These are phyloP conservation scores for Diospyros kaki DNA, from an alignment of 148 eudicot genomes.

Conservation along the genomic window DNA sequence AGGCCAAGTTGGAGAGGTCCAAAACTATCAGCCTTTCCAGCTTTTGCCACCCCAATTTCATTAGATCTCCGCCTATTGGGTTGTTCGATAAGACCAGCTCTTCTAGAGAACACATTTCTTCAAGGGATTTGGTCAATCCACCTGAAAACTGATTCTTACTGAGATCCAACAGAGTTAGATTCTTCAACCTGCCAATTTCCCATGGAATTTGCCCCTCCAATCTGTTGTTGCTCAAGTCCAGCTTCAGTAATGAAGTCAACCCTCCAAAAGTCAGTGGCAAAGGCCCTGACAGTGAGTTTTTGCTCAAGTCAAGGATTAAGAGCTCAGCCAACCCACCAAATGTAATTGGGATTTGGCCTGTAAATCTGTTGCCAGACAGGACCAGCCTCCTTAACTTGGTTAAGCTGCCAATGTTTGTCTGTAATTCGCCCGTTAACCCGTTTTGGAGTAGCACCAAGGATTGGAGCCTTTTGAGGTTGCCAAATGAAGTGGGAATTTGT, in stretches of 20 bases:
- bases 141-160: constrained; percentile 61
- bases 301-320: constrained; percentile 71
- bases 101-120: constrained; percentile 59
- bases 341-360: constrained; percentile 47
- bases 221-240: constrained; percentile 72
- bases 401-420: constrained; percentile 52
- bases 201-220: constrained; percentile 55
- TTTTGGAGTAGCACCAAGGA: constrained; percentile 71
- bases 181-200: constrained; percentile 46
- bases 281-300: constrained; percentile 63
- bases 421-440: constrained; percentile 57
- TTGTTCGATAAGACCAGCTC: constrained; percentile 72
- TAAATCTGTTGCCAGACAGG: constrained; percentile 47
- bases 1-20: constrained; percentile 56
- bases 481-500: constrained; percentile 44
- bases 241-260: constrained; percentile 63
- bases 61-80: constrained; percentile 62
- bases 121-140: constrained; percentile 47
- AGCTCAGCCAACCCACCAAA: constrained; percentile 54
- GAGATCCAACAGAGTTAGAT: constrained; percentile 68
- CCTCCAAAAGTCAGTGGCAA: constrained; percentile 54
- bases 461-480: constrained; percentile 47
- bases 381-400: constrained; percentile 53
- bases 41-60: constrained; percentile 48
- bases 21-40: constrained; percentile 42